Evolutionary conservation across 163 green algal genomes (phyloP), one percentile per base, ranked within the genome.

Genomic region (Scenedesmus sp.): DNA sequence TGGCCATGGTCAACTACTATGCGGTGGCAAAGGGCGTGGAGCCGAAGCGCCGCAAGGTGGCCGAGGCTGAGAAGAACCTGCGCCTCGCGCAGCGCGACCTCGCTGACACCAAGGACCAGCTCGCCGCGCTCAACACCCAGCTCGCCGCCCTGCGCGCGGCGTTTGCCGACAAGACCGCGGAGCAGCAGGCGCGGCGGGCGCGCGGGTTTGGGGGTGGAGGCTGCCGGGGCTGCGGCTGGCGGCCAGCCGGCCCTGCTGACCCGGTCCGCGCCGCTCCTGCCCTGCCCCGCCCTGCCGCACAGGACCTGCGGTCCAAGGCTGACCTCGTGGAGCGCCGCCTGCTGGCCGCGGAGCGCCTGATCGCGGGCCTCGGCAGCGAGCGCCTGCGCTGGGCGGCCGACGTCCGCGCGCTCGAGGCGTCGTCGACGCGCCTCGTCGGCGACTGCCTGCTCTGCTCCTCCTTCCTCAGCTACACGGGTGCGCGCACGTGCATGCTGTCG

Each of bases 1-100:
- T 93, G 50, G 93, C 93, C 45, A 97, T 97, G 93, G 89, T 97
- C 56, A 96, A 97, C 83, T 97, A 97, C 89, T 92, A 95, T 85
- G 91, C 88, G 58, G 89, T 97, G 60, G 93, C 93, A 17, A 89
- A 87, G 36, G 91, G 81, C 11, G 93, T 97, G 31, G 91, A 96
- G 63, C 93, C 93, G 44, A 97, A 97, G 88, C 89, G 93, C 71
- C 92, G 93, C 82, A 94, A 94, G 84, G 93, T 97, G 18, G 74
- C 90, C n/a, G 87, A 95, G 36, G 85, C 89, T 20, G 92, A 96
- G 83, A 94, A 93, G 83, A 92, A 89, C 64, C 81, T 97, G 70
- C 80, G 91, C 22, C 78, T 87, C 10, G 90, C 93, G 15, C 83
- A 92, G 70, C 93, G 93, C 62, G 93, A 97, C 79, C 83, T 97